These are phyloP conservation scores for Aspergillus tanneri DNA, from an alignment of 2,329 filamentous ascomycete genomes.

Conservation along the genomic window DNA sequence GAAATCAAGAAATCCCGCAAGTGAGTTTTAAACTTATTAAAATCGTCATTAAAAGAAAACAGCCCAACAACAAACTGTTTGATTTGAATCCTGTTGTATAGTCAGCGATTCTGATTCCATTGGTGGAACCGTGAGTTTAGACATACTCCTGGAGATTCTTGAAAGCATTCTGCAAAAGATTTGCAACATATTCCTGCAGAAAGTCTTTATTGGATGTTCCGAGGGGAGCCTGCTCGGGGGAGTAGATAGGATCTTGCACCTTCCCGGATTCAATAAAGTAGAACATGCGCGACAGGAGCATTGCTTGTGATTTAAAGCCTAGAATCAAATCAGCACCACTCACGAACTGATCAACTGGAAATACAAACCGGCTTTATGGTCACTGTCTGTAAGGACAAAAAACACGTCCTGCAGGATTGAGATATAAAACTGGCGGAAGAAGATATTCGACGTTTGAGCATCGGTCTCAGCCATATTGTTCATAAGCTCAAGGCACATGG, in stretches of 20 bases:
- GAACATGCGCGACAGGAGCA: conserved; percentile 92
- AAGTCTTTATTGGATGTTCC: conserved; percentile 92
- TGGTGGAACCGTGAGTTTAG: neutral
- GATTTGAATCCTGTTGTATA: conserved; percentile 69
- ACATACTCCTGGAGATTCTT: conserved; percentile 86
- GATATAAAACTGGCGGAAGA: conserved; percentile 98
- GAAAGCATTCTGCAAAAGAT: conserved; percentile 84
- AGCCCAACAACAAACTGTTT: conserved; percentile 84
- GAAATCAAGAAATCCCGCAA: conserved; percentile 96
- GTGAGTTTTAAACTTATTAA: conserved; percentile 92
- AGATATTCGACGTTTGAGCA: conserved; percentile 78
- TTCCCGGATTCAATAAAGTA: conserved; percentile 89
- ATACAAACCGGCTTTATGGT: conserved; percentile 80
- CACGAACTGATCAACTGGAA: neutral
- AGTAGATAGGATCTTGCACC: conserved; percentile 89
- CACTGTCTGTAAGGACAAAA: conserved; percentile 94
- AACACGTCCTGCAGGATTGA: conserved; percentile 96
- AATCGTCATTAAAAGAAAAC: conserved; percentile 82
- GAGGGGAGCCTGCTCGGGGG: conserved; percentile 72
- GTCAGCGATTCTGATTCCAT: conserved; percentile 36
- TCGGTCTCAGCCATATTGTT: conserved; percentile 97
- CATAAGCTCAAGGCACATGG: conserved; percentile 97
- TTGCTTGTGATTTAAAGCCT: conserved; percentile 94
- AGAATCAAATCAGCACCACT: conserved; percentile 8
- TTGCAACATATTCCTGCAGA: conserved; percentile 81